Percentiles rank a stretch among this genome's conserved stretches.
phyloP scores from a whole-genome alignment of 768 basidiomycete genomes.

The Crepidotus variabilis region DNA sequence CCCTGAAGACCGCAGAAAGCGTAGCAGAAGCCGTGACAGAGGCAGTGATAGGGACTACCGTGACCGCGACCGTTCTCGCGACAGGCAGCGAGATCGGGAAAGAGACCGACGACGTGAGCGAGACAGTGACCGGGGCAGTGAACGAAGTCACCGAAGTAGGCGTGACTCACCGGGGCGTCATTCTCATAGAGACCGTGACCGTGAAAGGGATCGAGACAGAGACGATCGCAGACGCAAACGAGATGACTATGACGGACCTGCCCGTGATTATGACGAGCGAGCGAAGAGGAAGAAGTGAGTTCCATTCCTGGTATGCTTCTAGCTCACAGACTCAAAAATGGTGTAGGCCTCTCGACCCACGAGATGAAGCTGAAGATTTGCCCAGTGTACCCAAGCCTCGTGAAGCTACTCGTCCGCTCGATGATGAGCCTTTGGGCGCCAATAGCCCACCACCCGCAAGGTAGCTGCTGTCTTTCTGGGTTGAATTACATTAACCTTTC shows the following conservation, averaged over 20 bases:
- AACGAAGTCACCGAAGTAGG: constrained; percentile 39
- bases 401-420: constrained; percentile 33
- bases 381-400: constrained; percentile 38
- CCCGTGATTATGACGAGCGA: constrained; percentile 49
- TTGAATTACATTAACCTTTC: constrained; percentile 7
- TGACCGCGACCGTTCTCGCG: constrained; percentile 55
- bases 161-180: constrained; percentile 56
- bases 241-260: constrained; percentile 56
- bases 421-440: constrained; percentile 36
- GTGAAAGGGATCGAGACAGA: constrained; percentile 46
- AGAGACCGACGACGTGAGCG: constrained; percentile 40
- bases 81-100: constrained; percentile 46
- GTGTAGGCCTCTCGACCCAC: constrained; percentile 38
- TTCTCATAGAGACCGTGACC: constrained; percentile 51
- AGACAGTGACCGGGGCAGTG: constrained; percentile 47
- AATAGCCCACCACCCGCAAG: constrained; percentile 41
- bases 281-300: constrained; percentile 62
- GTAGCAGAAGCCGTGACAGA: constrained; percentile 62
- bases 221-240: constrained; percentile 67
- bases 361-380: constrained; percentile 63
- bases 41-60: constrained; percentile 48
- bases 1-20: constrained; percentile 57
- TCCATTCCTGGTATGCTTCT: constrained; percentile 51
- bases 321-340: constrained; percentile 53
- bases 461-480: constrained; percentile 14